Conservation (phyloP, 1,284 basidiomycete genomes). For the Thecaphora frezii region DNA sequence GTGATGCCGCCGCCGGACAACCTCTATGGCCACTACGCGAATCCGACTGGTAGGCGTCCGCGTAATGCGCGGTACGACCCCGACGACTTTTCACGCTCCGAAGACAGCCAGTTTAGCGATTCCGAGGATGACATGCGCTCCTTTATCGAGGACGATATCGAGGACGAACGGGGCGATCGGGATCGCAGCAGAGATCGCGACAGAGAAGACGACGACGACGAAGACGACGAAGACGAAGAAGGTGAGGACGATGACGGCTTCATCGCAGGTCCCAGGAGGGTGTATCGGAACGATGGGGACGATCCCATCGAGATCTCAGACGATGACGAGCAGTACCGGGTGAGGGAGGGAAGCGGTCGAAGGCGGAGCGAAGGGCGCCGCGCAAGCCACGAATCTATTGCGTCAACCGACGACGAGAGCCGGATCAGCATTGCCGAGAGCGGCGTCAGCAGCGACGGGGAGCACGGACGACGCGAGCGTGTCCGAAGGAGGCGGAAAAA, state of each 20-base stretch:
- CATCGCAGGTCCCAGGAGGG: background rate
- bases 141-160: slow-evolving; percentile 19
- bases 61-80: background rate
- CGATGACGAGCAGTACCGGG: background rate
- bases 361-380: no score
- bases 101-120: slow-evolving; percentile 2
- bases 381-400: no score
- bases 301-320: background rate
- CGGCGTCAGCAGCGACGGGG: no score
- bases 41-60: slow-evolving; percentile 6
- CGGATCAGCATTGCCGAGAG: background rate
- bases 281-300: background rate
- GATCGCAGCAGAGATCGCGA: slow-evolving; percentile 6
- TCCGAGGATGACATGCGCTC: slow-evolving; percentile 24
- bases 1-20: slow-evolving; percentile 3
- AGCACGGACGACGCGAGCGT: no score
- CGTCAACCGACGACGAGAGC: no score
- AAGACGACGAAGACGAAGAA: slow-evolving; percentile 6
- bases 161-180: slow-evolving; percentile 14
- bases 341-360: no score
- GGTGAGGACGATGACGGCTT: background rate
- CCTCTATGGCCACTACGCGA: slow-evolving; percentile 15
- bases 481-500: no score
- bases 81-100: background rate
- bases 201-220: background rate